Conservation (phyloP, 1,284 basidiomycete species). For the Taiwanofungus camphoratus region DNA sequence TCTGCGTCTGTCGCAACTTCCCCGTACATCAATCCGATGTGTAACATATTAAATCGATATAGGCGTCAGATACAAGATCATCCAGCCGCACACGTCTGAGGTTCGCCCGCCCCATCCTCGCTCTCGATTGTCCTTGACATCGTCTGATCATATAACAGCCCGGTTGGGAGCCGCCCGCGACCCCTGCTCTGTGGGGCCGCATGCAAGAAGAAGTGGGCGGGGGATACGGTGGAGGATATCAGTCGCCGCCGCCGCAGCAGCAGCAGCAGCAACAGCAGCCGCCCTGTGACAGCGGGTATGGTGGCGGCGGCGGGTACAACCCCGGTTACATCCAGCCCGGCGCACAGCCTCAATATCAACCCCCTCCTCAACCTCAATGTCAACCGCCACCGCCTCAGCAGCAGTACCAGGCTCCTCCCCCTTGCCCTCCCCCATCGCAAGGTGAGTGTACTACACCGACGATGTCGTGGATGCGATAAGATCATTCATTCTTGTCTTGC, state of each 20-base stretch:
- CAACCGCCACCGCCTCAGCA: conserved; percentile 21
- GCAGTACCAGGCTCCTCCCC: too few species aligned
- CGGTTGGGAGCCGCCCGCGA: conserved; percentile 58
- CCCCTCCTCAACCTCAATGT: too few species aligned
- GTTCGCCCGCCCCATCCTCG: conserved; percentile 25
- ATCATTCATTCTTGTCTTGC: not conserved
- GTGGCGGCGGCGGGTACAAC: conserved; percentile 20
- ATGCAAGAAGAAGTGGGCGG: conserved; percentile 29
- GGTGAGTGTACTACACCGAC: not conserved
- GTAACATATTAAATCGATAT: too few species aligned
- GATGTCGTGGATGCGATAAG: not conserved
- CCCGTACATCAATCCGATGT: too few species aligned
- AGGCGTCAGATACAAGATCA: conserved; percentile 62
- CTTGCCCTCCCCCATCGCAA: conserved; percentile 5
- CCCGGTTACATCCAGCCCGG: conserved; percentile 12
- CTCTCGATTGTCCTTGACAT: not conserved
- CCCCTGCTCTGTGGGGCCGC: conserved; percentile 65
- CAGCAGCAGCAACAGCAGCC: too few species aligned
- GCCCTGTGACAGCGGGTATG: conserved; percentile 26
- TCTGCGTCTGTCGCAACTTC: not conserved
- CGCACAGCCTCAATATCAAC: conserved; percentile 23
- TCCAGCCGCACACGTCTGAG: conserved; percentile 67
- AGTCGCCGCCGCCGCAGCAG: conserved; percentile 23
- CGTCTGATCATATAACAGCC: conserved; percentile 29
- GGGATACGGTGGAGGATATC: too few species aligned